Evolutionary conservation across 306 rosid species (phyloP).

Genomic region (Rosa chinensis): DNA sequence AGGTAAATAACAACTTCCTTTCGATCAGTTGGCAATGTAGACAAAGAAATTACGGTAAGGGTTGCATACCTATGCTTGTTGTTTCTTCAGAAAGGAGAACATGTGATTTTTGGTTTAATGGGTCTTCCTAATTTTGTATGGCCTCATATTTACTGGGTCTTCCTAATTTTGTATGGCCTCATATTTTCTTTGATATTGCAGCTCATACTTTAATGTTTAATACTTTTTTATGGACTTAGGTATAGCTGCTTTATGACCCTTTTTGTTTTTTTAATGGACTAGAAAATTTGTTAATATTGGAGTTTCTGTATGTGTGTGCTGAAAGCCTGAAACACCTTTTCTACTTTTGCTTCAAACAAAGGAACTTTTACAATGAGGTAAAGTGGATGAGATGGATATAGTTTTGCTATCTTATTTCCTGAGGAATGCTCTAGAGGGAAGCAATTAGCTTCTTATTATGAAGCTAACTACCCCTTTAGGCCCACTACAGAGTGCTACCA

Average conservation of each 20-base stretch:
- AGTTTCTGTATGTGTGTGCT: neutral
- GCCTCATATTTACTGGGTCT: neutral
- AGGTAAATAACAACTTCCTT: conserved; percentile 98
- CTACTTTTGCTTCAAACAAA: neutral
- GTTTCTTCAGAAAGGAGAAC: neutral
- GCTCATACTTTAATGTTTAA: neutral
- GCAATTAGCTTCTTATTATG: neutral
- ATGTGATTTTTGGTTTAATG: neutral
- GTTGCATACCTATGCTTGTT: conserved; percentile 8
- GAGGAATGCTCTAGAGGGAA: neutral
- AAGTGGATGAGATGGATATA: neutral
- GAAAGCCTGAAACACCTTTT: neutral
- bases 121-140: neutral
- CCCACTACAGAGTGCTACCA: neutral
- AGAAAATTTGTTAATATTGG: neutral
- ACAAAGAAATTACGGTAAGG: conserved; percentile 82
- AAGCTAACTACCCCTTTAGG: neutral
- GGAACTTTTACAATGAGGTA: neutral
- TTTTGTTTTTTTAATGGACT: neutral
- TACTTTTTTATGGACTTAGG: neutral
- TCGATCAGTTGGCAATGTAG: conserved; percentile 91
- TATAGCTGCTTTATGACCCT: neutral
- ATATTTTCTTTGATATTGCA: neutral
- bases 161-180: neutral
- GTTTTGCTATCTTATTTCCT: neutral